Evolutionary conservation across 1,139 yeast genomes (phyloP).

Genomic region (Arxiozyma bovina): DNA sequence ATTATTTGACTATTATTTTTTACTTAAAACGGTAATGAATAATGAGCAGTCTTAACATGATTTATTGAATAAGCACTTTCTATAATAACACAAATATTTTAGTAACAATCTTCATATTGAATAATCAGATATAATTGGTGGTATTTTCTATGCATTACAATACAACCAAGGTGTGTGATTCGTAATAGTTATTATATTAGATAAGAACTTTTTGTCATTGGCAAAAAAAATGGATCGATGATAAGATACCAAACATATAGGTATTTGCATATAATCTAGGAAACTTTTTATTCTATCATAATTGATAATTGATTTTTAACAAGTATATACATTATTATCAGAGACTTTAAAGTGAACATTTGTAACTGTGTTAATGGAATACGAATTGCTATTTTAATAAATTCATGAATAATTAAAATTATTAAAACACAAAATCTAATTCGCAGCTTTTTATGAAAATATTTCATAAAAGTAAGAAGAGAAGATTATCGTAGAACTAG

Average conservation of each 20-base stretch:
- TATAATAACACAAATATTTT: no score
- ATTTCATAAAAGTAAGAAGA: not conserved
- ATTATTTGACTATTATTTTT: no score
- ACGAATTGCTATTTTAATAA: no score
- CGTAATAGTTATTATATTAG: no score
- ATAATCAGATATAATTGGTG: no score
- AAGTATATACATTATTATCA: no score
- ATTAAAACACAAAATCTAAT: not conserved
- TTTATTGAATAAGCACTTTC: no score
- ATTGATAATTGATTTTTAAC: not conserved
- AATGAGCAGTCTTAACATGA: no score
- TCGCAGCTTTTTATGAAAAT: not conserved
- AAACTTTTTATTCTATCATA: not conserved
- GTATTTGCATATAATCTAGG: no score
- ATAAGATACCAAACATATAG: no score
- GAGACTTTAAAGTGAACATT: not conserved
- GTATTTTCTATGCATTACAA: not conserved
- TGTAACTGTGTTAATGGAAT: not conserved
- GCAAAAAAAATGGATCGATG: not conserved
- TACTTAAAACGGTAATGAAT: no score
- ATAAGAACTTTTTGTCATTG: not conserved
- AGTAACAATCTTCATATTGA: no score
- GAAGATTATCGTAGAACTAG: not conserved
- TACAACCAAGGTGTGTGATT: not conserved
- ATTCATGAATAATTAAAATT: not conserved